phyloP scores from a whole-genome alignment of 192 early-diverging fungal genomes.

The Glomus cerebriforme region DNA sequence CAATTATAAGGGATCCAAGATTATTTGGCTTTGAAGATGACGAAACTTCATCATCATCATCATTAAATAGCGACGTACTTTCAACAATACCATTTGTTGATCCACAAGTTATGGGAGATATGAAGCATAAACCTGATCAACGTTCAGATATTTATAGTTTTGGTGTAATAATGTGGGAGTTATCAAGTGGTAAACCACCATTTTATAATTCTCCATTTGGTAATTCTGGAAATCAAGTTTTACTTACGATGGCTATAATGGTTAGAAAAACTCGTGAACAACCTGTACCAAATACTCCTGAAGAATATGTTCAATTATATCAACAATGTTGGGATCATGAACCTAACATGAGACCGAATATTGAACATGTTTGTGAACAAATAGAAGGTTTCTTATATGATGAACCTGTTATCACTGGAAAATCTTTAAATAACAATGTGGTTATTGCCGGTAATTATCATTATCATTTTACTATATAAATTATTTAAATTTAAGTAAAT shows the following conservation, averaged over 20 bases:
- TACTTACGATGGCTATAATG: not conserved
- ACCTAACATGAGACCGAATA: constrained; percentile 2
- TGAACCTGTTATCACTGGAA: not conserved
- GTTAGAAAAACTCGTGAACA: not conserved
- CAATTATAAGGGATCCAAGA: constrained; percentile 1
- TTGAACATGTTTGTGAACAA: constrained; percentile 24
- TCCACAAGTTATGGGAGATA: constrained; percentile 5
- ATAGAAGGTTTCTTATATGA: constrained; percentile 2
- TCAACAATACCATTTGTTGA: constrained; percentile 16
- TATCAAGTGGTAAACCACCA: constrained; percentile 4
- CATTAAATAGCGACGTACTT: not conserved
- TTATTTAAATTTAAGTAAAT: not conserved
- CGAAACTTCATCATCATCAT: not conserved
- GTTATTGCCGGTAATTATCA: not conserved
- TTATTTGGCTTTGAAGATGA: not conserved
- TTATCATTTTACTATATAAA: too few species aligned
- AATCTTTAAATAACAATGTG: not conserved
- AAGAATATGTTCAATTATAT: constrained; percentile 30
- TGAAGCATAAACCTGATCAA: not conserved
- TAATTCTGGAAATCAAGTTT: not conserved
- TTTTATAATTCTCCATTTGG: not conserved
- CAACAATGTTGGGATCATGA: constrained; percentile 29
- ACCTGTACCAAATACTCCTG: constrained; percentile 9
- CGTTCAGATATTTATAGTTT: constrained; percentile 23
- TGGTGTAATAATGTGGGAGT: constrained; percentile 11